Evolutionary conservation across 495 filamentous ascomycete genomes (phyloP).

Genomic region (Penicillium flavigenum): DNA sequence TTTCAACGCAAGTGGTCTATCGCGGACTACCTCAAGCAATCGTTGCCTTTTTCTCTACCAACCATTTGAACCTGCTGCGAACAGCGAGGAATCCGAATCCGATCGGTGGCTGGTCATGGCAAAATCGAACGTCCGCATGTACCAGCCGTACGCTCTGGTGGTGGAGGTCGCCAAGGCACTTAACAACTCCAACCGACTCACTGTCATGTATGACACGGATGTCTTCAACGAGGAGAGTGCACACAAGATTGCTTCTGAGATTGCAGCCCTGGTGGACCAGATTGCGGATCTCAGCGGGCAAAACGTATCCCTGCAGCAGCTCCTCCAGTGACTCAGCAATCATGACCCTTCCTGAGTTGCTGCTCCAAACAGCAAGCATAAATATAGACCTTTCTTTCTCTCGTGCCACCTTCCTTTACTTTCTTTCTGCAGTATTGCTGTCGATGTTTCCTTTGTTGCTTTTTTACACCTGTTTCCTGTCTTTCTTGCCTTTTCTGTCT

Average conservation of each 20-base stretch:
- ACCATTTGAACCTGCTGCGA: constrained; percentile 21
- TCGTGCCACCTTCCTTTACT: too few relatives aligned
- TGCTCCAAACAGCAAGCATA: not conserved
- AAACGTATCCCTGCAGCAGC: constrained; percentile 1
- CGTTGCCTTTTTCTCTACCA: constrained; percentile 22
- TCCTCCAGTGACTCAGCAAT: not conserved
- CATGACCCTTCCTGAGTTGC: not conserved
- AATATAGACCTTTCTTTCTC: too few relatives aligned
- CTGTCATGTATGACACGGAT: constrained; percentile 11
- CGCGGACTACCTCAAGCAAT: not conserved
- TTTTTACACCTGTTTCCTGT: too few relatives aligned
- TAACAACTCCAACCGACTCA: constrained; percentile 5
- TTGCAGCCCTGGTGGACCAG: constrained; percentile 1
- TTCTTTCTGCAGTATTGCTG: too few relatives aligned
- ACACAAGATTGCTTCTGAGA: not conserved
- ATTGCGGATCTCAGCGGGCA: constrained; percentile 1
- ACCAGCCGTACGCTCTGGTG: constrained; percentile 17
- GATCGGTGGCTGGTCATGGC: constrained; percentile 24
- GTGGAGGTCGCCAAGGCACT: constrained; percentile 16
- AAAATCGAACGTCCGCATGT: constrained; percentile 18
- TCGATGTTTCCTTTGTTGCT: too few relatives aligned
- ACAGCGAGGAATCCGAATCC: constrained; percentile 1
- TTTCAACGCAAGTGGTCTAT: constrained; percentile 9
- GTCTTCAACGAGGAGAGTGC: constrained; percentile 5
- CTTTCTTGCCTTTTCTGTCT: too few relatives aligned